Evolutionary conservation across 169 alveolate genomes (phyloP).

Genomic region (Miamiensis avidus): DNA sequence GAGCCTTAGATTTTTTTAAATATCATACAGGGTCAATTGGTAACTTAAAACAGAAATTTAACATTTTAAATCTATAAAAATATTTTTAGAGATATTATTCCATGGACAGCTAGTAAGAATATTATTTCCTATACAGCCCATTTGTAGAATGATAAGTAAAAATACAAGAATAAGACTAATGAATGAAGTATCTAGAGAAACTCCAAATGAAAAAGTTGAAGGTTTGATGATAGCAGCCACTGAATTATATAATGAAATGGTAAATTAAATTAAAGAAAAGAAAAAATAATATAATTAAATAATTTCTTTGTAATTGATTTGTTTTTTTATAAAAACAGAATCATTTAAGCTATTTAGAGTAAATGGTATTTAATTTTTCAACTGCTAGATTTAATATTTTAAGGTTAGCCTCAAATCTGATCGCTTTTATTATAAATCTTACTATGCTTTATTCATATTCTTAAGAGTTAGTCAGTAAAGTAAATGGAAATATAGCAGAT

Average conservation of each 20-base stretch:
- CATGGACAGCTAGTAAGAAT: background rate
- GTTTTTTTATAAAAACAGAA: too few species aligned
- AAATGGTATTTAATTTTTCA: constrained; percentile 1
- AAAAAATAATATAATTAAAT: too few species aligned
- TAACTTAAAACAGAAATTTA: too few species aligned
- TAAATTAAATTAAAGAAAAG: too few species aligned
- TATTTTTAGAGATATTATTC: background rate
- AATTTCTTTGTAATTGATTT: too few species aligned
- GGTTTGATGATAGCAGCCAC: background rate
- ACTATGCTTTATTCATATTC: too few species aligned
- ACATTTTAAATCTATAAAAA: too few species aligned
- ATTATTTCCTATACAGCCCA: background rate
- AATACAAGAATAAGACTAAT: background rate
- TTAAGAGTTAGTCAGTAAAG: too few species aligned
- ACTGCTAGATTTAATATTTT: background rate
- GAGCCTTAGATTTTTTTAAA: constrained; percentile 6
- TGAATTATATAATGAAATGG: constrained; percentile 8
- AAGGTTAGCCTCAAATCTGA: background rate
- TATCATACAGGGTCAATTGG: constrained; percentile 8
- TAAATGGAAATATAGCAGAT: too few species aligned
- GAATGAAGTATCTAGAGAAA: constrained; percentile 1
- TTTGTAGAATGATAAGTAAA: constrained; percentile 1
- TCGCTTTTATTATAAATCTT: background rate
- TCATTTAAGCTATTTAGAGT: background rate
- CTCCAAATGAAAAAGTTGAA: constrained; percentile 9